These are phyloP conservation scores for Leishmania martiniquensis DNA, from an alignment of 208 protist genomes.

Conservation along the genomic window DNA sequence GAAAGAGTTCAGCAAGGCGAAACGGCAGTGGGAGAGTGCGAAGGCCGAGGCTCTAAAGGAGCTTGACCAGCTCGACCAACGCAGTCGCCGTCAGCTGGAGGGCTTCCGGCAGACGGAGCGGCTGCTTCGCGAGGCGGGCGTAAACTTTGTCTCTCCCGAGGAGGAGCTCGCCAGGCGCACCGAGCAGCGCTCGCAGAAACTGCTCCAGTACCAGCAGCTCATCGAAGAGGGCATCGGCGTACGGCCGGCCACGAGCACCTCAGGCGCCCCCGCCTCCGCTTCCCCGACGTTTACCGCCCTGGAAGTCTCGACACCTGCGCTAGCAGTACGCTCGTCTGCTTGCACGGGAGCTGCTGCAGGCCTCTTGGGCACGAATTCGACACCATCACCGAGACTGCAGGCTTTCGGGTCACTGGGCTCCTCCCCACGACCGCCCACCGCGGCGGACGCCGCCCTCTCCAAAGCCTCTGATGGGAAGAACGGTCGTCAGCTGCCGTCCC, in stretches of 20 bases:
- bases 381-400: neutral
- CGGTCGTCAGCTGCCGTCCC: neutral
- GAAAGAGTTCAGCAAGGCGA: conserved; percentile 84
- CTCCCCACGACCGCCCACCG: neutral
- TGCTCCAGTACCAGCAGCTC: conserved; percentile 81
- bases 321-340: neutral
- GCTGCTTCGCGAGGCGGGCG: conserved; percentile 59
- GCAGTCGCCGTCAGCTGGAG: conserved; percentile 52
- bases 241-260: neutral
- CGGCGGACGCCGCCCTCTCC: neutral
- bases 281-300: neutral
- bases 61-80: conserved; percentile 52
- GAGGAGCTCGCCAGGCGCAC: conserved; percentile 75
- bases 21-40: conserved; percentile 67
- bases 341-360: neutral
- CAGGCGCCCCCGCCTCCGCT: neutral
- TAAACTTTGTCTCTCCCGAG: conserved; percentile 66
- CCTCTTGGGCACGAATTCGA: neutral
- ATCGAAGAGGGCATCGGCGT: conserved; percentile 47
- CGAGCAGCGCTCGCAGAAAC: conserved; percentile 59
- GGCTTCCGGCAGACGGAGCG: conserved; percentile 77
- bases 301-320: neutral
- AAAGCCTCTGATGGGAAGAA: neutral
- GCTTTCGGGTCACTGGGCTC: neutral
- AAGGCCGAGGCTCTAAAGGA: conserved; percentile 64